phyloP scores from a whole-genome alignment of 495 filamentous ascomycete species.

The Podospora comata region DNA sequence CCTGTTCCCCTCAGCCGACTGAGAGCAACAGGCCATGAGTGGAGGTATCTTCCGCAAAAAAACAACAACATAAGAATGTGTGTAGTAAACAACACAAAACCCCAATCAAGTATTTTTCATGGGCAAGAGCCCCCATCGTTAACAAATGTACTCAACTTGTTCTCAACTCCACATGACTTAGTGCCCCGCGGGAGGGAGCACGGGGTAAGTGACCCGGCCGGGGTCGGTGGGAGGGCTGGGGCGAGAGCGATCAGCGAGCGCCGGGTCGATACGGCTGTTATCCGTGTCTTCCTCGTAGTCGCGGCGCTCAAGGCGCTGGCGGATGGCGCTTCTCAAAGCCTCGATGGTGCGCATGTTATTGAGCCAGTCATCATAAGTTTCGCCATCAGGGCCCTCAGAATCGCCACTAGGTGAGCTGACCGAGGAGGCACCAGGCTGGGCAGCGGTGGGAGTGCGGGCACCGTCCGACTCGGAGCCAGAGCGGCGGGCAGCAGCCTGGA shows the following conservation, averaged over 20 bases:
- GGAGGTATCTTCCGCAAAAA: neutral
- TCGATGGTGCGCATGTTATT: slow-evolving; percentile 81
- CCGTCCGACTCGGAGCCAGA: slow-evolving; percentile 48
- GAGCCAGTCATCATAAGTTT: slow-evolving; percentile 71
- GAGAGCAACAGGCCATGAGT: neutral
- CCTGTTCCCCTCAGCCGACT: neutral
- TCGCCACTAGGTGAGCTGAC: slow-evolving; percentile 46
- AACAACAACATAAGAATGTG: slow-evolving; percentile 29
- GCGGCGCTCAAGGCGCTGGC: slow-evolving; percentile 57
- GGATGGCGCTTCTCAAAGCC: slow-evolving; percentile 65
- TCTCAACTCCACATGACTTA: neutral
- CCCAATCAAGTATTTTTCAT: neutral
- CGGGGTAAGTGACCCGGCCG: slow-evolving; percentile 1
- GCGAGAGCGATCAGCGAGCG: slow-evolving; percentile 14
- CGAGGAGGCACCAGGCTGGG: slow-evolving; percentile 31
- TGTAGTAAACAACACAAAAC: neutral
- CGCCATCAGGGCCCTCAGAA: slow-evolving; percentile 43
- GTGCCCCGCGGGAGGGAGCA: slow-evolving; percentile 4
- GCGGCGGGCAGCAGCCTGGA: slow-evolving; percentile 62
- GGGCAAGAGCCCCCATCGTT: neutral
- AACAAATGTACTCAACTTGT: neutral
- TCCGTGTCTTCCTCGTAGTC: slow-evolving; percentile 54
- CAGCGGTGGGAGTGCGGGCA: slow-evolving; percentile 51
- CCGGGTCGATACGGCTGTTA: slow-evolving; percentile 32
- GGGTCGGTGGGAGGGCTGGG: neutral